Evolutionary conservation across 192 early-diverging fungal species (phyloP).

Genomic region (Coemansia sp.): DNA sequence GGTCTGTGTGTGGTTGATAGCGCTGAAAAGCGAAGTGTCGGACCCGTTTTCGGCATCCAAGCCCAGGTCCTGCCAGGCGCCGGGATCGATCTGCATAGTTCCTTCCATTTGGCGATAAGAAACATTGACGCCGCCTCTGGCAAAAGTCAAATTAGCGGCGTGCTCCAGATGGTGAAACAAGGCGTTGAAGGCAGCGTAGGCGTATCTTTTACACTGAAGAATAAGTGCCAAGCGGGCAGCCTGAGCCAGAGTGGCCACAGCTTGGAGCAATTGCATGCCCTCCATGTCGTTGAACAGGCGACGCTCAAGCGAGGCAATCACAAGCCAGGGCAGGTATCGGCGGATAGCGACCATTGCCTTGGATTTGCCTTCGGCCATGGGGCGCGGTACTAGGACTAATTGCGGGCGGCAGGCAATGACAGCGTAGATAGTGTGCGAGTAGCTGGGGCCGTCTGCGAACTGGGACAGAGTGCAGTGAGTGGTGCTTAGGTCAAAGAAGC

Average conservation of each 20-base stretch:
- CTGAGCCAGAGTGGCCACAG: conserved; percentile 24
- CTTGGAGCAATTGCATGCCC: conserved; percentile 25
- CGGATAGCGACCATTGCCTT: conserved; percentile 50
- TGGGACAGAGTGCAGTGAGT: conserved; percentile 44
- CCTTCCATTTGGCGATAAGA: conserved; percentile 49
- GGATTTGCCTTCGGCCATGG: conserved; percentile 48
- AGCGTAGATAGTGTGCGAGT: conserved; percentile 50
- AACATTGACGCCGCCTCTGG: conserved; percentile 27
- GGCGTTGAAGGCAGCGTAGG: conserved; percentile 48
- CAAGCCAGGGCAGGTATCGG: conserved; percentile 50
- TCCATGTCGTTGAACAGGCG: conserved; percentile 34
- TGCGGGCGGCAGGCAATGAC: conserved; percentile 38
- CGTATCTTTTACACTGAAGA: conserved; percentile 41
- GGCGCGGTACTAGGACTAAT: conserved; percentile 33
- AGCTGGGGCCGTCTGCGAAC: conserved; percentile 49
- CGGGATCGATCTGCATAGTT: conserved; percentile 53
- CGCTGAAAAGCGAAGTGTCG: conserved; percentile 25
- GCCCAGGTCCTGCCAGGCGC: conserved; percentile 43
- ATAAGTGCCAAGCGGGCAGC: conserved; percentile 22
- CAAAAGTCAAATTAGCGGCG: conserved; percentile 11
- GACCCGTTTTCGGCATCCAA: conserved; percentile 15
- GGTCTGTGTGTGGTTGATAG: conserved; percentile 42
- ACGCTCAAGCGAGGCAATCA: conserved; percentile 29
- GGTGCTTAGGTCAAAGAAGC: conserved; percentile 35
- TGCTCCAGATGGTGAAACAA: conserved; percentile 36